phyloP scores from a whole-genome alignment of 805 yeast species.

The Saturnispora zaruensis region DNA sequence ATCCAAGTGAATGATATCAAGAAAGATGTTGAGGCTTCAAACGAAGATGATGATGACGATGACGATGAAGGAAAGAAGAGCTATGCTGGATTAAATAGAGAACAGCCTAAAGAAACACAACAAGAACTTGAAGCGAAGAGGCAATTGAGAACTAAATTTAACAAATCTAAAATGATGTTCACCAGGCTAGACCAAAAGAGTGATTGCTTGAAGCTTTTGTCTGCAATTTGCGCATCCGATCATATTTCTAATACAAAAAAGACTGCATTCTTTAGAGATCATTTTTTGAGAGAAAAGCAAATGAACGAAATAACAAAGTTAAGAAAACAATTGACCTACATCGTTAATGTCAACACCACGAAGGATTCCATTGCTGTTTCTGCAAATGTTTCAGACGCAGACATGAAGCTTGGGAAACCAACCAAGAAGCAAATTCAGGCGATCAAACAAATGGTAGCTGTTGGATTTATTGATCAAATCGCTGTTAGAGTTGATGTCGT shows the following conservation, averaged over 20 bases:
- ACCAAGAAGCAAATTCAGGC: slow-evolving; percentile 60
- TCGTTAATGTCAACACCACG: slow-evolving; percentile 59
- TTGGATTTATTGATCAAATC: slow-evolving; percentile 88
- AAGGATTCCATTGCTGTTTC: slow-evolving; percentile 50
- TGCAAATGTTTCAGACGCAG: slow-evolving; percentile 31
- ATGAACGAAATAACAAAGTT: slow-evolving; percentile 82
- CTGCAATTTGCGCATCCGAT: slow-evolving; percentile 83
- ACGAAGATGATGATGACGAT: slow-evolving; percentile 25
- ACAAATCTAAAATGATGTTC: slow-evolving; percentile 52
- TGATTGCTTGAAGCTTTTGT: slow-evolving; percentile 66
- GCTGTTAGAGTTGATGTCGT: slow-evolving; percentile 75
- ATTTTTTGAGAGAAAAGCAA: slow-evolving; percentile 67
- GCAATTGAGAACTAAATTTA: slow-evolving; percentile 41
- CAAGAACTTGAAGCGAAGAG: slow-evolving; percentile 33
- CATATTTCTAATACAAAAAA: slow-evolving; percentile 50
- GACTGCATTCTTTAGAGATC: slow-evolving; percentile 41
- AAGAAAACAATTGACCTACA: slow-evolving; percentile 67
- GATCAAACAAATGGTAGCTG: slow-evolving; percentile 82
- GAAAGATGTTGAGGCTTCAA: slow-evolving; percentile 18
- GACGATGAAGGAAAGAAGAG: slow-evolving; percentile 24
- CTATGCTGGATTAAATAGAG: slow-evolving; percentile 26
- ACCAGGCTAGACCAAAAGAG: slow-evolving; percentile 60
- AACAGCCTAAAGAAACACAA: slow-evolving; percentile 28
- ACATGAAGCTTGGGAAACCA: slow-evolving; percentile 58
- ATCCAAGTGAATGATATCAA: slow-evolving; percentile 25